Evolutionary conservation across 192 early-diverging fungal genomes (phyloP), one percentile per base, ranked within the genome.

Genomic region (Coemansia asiatica): DNA sequence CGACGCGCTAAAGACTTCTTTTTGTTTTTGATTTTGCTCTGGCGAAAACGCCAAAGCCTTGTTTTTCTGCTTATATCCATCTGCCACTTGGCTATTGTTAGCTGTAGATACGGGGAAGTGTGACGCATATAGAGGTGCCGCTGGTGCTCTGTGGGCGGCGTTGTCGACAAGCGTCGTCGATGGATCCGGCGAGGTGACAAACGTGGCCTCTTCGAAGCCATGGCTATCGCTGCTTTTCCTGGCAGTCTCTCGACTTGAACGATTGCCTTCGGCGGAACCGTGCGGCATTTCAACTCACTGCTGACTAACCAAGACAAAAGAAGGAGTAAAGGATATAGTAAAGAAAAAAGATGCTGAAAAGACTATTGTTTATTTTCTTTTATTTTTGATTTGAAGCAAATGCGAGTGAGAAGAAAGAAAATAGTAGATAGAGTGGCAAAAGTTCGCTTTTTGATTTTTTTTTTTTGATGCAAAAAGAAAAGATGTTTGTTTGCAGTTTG

Each of bases 181-280:
- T 1, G 58, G 10, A 13, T 60, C 58, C 29, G 65, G 56, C 18
- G 53, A 60, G 19, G 75, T 62, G 65, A 67, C 70, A 49, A 78
- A 72, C 15, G 75, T 67, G 26, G 70, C 69, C 67, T 68, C 67
- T 33, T 63, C 70, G 61, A 69, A 78, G 31, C 64, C 70, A 19
- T 59, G 31, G 63, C 69, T 68, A 59, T 69, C 70, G 50, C 63
- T 68, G 57, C 65, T 63, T 29, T 49, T 50, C 8, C 38, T 21
- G 38, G 27, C 38, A 8, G 21, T 47, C 12, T 35, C 21, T 21
- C 57, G 18, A 35, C 10, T 1, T 4, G 5, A 6, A 21, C n/a
- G 4, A 10, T 19, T 26, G 19, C 9, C 1, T 35, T 26, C 25
- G 57, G 21, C 25, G 12, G 57, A n/a, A 22, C 60, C 60, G 6